Evolutionary conservation across 2,329 filamentous ascomycete genomes (phyloP).

Genomic region (Polytolypa hystricis): DNA sequence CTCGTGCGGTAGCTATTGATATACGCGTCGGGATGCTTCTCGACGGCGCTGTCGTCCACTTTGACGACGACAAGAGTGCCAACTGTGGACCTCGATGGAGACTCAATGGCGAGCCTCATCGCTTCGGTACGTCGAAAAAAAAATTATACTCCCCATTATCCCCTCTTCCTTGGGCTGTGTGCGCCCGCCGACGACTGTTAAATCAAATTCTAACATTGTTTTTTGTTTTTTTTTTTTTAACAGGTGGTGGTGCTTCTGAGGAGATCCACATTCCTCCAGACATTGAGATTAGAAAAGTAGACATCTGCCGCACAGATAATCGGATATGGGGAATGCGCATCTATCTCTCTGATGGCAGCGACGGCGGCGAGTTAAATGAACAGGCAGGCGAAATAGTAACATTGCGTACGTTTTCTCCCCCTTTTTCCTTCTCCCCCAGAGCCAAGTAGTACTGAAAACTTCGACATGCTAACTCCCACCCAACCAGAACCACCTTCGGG

Average conservation of each 20-base stretch:
- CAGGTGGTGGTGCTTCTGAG: slow-evolving; percentile 23
- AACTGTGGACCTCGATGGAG: slow-evolving; percentile 31
- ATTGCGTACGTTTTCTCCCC: slow-evolving; percentile 2
- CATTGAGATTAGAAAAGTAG: slow-evolving; percentile 22
- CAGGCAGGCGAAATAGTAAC: background rate
- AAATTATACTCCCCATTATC: too few species aligned
- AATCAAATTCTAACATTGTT: too few species aligned
- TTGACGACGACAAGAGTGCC: slow-evolving; percentile 31
- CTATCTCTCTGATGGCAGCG: slow-evolving; percentile 16
- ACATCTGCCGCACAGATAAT: slow-evolving; percentile 14
- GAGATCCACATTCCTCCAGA: slow-evolving; percentile 18
- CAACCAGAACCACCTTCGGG: slow-evolving; percentile 16
- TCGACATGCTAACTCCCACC: too few species aligned
- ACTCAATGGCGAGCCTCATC: slow-evolving; percentile 17
- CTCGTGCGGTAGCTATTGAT: too few species aligned
- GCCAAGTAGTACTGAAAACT: too few species aligned
- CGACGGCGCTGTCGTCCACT: slow-evolving; percentile 38
- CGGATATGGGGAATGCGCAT: slow-evolving; percentile 21
- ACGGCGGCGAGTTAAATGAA: slow-evolving; percentile 11
- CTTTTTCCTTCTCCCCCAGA: background rate
- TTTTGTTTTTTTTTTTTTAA: too few species aligned
- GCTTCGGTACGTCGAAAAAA: too few species aligned
- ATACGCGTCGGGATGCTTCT: slow-evolving; percentile 34
- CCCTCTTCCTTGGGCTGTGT: too few species aligned
- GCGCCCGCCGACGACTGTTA: too few species aligned